These are phyloP conservation scores for Roridomyces roridus DNA, from an alignment of 768 basidiomycete species.

Conservation along the genomic window DNA sequence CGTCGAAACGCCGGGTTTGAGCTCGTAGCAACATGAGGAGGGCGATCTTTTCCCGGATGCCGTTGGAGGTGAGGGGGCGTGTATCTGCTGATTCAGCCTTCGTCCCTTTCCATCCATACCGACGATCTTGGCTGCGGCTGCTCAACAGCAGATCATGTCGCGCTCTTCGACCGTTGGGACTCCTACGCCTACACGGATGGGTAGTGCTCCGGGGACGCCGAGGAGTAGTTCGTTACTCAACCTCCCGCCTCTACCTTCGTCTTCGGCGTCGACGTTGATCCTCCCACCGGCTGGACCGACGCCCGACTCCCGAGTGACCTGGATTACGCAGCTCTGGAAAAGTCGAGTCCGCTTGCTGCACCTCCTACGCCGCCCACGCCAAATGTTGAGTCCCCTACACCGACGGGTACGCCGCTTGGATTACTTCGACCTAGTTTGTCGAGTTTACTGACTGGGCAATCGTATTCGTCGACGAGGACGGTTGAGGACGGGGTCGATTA, in stretches of 20 bases:
- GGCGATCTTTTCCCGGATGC: too few relatives aligned
- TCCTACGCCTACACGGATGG: too few relatives aligned
- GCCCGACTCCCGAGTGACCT: conserved; percentile 10
- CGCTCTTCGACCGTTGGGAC: neutral
- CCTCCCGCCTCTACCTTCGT: neutral
- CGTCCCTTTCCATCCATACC: neutral
- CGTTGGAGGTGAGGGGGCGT: too few relatives aligned
- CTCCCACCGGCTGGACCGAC: neutral
- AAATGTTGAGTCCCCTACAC: too few relatives aligned
- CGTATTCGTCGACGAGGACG: neutral
- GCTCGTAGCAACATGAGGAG: neutral
- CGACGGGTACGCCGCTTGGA: too few relatives aligned
- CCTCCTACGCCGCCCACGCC: too few relatives aligned
- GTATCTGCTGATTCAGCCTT: neutral
- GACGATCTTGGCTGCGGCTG: neutral
- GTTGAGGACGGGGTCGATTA: conserved; percentile 4
- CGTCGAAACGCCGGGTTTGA: neutral
- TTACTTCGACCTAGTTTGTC: too few relatives aligned
- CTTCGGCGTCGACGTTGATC: neutral
- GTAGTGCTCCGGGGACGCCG: neutral
- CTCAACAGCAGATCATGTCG: neutral
- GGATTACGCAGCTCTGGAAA: neutral
- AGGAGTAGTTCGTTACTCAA: neutral
- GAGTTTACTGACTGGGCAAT: too few relatives aligned
- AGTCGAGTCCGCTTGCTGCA: too few relatives aligned